Evolutionary conservation across 306 rosid species (phyloP).

Genomic region (Trifolium fragiferum): DNA sequence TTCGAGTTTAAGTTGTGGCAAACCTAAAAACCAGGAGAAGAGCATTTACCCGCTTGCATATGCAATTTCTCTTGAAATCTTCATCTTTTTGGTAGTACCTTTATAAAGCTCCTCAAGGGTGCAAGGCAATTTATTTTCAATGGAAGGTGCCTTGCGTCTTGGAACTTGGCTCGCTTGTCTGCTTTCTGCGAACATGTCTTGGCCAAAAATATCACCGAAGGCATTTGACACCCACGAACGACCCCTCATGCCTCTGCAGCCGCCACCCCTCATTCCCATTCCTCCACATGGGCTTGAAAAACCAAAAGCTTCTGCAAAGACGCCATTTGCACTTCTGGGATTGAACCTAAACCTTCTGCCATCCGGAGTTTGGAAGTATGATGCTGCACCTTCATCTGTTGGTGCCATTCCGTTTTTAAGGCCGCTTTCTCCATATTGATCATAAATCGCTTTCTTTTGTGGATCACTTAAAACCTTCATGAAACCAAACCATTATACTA

Average conservation of each 20-base stretch:
- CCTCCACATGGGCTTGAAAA: constrained; percentile 76
- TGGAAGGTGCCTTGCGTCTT: constrained; percentile 70
- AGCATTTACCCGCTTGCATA: constrained; percentile 77
- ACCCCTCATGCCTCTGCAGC: constrained; percentile 60
- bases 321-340: constrained; percentile 77
- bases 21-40: constrained; percentile 26
- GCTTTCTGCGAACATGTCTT: constrained; percentile 67
- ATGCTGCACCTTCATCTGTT: constrained; percentile 63
- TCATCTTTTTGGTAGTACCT: constrained; percentile 92
- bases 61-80: constrained; percentile 75
- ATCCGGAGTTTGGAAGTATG: constrained; percentile 73
- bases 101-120: constrained; percentile 91
- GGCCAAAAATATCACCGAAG: constrained; percentile 80
- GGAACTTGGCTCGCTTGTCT: constrained; percentile 67
- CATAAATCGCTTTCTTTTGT: constrained; percentile 84
- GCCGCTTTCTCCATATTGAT: constrained; percentile 84
- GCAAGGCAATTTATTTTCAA: constrained; percentile 71
- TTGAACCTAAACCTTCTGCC: constrained; percentile 79
- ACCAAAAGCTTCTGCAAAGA: constrained; percentile 82
- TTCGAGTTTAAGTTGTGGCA: constrained; percentile 16
- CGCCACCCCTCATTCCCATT: constrained; percentile 58
- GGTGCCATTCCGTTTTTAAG: constrained; percentile 76
- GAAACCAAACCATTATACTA: constrained; percentile 21
- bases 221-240: constrained; percentile 61
- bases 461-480: constrained; percentile 90